phyloP scores from a whole-genome alignment of 1,139 yeast genomes.

The Blastobotrys aristatus region DNA sequence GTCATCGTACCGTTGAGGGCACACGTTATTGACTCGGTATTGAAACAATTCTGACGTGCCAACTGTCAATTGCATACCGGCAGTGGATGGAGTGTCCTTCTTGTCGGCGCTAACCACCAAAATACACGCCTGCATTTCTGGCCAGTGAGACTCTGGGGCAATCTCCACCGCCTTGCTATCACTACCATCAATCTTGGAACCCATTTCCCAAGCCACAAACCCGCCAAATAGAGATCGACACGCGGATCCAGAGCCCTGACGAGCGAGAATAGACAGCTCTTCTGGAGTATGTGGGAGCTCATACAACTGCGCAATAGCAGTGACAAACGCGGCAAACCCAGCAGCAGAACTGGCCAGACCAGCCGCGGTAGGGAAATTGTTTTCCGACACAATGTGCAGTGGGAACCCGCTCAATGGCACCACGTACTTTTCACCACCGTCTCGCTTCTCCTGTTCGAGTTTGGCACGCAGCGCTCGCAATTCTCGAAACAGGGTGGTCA shows the following conservation, averaged over 20 bases:
- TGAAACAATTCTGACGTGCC: slow-evolving; percentile 79
- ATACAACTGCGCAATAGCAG: slow-evolving; percentile 77
- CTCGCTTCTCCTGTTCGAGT: slow-evolving; percentile 42
- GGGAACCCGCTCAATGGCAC: slow-evolving; percentile 61
- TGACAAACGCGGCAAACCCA: slow-evolving; percentile 93
- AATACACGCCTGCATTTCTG: slow-evolving; percentile 84
- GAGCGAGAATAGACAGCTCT: slow-evolving; percentile 86
- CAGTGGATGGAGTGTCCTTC: slow-evolving; percentile 90
- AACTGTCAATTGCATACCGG: slow-evolving; percentile 96
- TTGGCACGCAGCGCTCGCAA: slow-evolving; percentile 60
- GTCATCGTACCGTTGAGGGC: slow-evolving; percentile 73
- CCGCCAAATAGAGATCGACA: slow-evolving; percentile 97
- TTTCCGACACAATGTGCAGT: slow-evolving; percentile 82
- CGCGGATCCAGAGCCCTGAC: slow-evolving; percentile 98
- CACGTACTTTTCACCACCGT: slow-evolving; percentile 42
- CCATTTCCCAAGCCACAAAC: slow-evolving; percentile 99
- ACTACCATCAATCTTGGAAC: slow-evolving; percentile 59
- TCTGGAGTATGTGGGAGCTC: slow-evolving; percentile 75
- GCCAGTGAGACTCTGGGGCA: slow-evolving; percentile 85
- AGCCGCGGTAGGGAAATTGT: slow-evolving; percentile 98
- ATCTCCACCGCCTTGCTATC: slow-evolving; percentile 93
- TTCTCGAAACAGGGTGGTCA: slow-evolving; percentile 74
- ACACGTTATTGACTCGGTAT: slow-evolving; percentile 71
- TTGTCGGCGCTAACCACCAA: slow-evolving; percentile 89
- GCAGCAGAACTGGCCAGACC: slow-evolving; percentile 98